These are phyloP conservation scores for Pseudogymnoascus sp. DNA, from an alignment of 2,329 filamentous ascomycete genomes.

Conservation along the genomic window DNA sequence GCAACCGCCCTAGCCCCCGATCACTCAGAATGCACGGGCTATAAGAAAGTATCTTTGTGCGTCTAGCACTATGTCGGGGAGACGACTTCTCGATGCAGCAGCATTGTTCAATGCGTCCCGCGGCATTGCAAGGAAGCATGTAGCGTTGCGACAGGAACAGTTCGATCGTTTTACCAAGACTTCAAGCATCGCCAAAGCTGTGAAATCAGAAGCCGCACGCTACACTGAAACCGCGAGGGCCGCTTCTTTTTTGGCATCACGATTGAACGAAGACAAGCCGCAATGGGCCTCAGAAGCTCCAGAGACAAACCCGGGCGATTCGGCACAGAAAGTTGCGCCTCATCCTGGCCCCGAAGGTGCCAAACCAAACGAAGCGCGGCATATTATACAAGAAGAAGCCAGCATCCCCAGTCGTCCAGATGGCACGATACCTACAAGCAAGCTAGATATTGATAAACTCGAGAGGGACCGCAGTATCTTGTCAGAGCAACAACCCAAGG, in stretches of 20 bases:
- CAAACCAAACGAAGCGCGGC: constrained; percentile 31
- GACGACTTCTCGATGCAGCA: constrained; percentile 62
- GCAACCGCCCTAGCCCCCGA: not conserved
- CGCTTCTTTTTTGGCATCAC: constrained; percentile 47
- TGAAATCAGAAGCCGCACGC: constrained; percentile 52
- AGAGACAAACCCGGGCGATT: constrained; percentile 10
- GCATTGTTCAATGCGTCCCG: constrained; percentile 62
- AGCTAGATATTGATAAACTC: constrained; percentile 17
- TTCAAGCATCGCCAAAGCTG: constrained; percentile 53
- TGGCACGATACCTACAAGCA: constrained; percentile 38
- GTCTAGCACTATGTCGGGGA: constrained; percentile 39
- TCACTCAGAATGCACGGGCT: not conserved
- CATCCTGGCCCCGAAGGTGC: constrained; percentile 24
- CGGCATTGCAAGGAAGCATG: constrained; percentile 55
- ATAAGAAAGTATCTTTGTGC: not conserved
- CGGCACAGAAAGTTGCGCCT: constrained; percentile 17
- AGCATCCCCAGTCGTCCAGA: constrained; percentile 37
- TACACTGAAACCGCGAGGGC: constrained; percentile 53
- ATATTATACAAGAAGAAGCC: constrained; percentile 38
- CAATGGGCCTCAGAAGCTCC: constrained; percentile 21
- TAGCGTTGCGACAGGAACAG: constrained; percentile 48
- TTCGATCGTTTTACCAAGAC: constrained; percentile 55
- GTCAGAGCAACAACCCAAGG: constrained; percentile 27
- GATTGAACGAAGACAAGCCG: constrained; percentile 42
- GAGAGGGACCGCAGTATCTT: constrained; percentile 28